A percentile compares a stretch with the other conserved stretches of the same genome.
phyloP scores from a whole-genome alignment of 306 rosid species.

The Echinosophora koreensis region DNA sequence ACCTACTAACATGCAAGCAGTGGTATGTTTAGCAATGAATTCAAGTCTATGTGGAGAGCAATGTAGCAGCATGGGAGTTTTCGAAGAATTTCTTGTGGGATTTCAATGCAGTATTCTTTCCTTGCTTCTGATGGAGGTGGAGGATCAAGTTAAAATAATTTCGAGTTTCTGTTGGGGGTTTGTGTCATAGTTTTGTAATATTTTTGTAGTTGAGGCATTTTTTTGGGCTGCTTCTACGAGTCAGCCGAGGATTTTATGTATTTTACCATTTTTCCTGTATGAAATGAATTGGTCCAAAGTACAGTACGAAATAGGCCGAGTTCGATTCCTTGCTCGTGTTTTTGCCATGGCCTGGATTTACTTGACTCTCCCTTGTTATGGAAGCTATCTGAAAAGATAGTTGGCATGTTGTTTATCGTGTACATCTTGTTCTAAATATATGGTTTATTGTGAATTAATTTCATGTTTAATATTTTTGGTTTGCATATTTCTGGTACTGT shows the following conservation, averaged over 20 bases:
- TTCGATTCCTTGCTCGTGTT: conserved; percentile 43
- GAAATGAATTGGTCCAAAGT: conserved; percentile 44
- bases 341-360: conserved; percentile 36
- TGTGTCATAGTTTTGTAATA: conserved; percentile 73
- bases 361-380: not conserved
- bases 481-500: not conserved
- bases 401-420: conserved; percentile 11
- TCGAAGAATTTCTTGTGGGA: conserved; percentile 48
- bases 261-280: conserved; percentile 57
- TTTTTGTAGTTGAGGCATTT: conserved; percentile 75
- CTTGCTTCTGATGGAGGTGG: conserved; percentile 62
- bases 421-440: conserved; percentile 2
- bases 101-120: conserved; percentile 58
- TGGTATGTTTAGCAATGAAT: conserved; percentile 26
- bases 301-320: conserved; percentile 51
- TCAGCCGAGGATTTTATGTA: conserved; percentile 66
- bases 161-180: conserved; percentile 49
- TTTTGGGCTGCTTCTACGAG: conserved; percentile 69
- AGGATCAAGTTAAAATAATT: conserved; percentile 64
- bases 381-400: not conserved
- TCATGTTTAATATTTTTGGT: conserved; percentile 16
- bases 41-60: conserved; percentile 45
- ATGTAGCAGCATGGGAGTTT: conserved; percentile 47
- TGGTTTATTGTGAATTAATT: conserved; percentile 21
- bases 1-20: conserved; percentile 61